These are phyloP conservation scores for Amanita inopinata DNA, from an alignment of 768 basidiomycete species.

Conservation along the genomic window DNA sequence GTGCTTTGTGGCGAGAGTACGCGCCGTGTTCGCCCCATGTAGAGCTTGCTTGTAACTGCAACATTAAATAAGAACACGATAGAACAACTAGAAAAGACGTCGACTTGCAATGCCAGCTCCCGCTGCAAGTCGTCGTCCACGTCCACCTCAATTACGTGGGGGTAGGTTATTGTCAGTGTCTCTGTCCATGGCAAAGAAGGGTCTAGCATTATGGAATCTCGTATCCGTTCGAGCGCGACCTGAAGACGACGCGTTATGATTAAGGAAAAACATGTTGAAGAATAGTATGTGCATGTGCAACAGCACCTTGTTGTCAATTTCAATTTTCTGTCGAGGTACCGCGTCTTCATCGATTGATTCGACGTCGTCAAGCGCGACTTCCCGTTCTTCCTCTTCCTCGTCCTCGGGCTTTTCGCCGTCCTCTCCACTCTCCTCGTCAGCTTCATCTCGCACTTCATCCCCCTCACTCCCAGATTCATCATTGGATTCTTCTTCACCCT, in stretches of 20 bases:
- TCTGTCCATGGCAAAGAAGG: slow-evolving; percentile 77
- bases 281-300: slow-evolving; percentile 9
- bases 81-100: not conserved
- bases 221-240: slow-evolving; percentile 75
- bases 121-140: slow-evolving; percentile 86
- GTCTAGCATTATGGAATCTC: slow-evolving; percentile 67
- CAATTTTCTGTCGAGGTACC: slow-evolving; percentile 74
- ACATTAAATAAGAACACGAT: not conserved
- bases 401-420: slow-evolving; percentile 19
- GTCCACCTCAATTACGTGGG: slow-evolving; percentile 64
- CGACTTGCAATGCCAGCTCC: slow-evolving; percentile 86
- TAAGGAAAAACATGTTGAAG: not conserved
- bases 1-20: slow-evolving; percentile 65
- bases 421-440: slow-evolving; percentile 20
- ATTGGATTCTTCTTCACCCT: slow-evolving; percentile 19
- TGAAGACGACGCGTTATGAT: slow-evolving; percentile 17
- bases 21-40: slow-evolving; percentile 69
- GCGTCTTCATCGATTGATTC: slow-evolving; percentile 73
- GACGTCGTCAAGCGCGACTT: slow-evolving; percentile 58
- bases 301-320: slow-evolving; percentile 73
- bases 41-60: slow-evolving; percentile 92
- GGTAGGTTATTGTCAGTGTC: slow-evolving; percentile 63
- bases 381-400: slow-evolving; percentile 24
- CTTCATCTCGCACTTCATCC: slow-evolving; percentile 19
- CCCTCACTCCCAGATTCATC: slow-evolving; percentile 12